Evolutionary conservation across 2,329 filamentous ascomycete species (phyloP), one percentile per base, ranked within the genome.

Genomic region (Calonectria henricotiae): DNA sequence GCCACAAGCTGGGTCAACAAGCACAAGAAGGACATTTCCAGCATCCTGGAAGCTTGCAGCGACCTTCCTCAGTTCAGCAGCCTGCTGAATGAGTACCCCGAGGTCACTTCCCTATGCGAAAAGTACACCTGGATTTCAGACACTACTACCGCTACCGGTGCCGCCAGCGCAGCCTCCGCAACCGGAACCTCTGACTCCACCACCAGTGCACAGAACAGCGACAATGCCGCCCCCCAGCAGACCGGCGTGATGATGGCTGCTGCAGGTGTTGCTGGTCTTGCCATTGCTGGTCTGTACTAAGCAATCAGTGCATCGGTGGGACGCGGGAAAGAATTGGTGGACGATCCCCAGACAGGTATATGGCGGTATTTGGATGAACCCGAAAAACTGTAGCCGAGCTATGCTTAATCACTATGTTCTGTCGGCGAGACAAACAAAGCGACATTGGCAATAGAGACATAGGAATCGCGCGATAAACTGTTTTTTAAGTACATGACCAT

Each of bases 11-110:
- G 51, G 51, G 51, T 32, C 20, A 27, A n/a, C 32, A 32, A 13
- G 51, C 51, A 58, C 51, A 25, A 58, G 20, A n/a, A 27, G 6
- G 51, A 58, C 5, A 39, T 58, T 23, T 58, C 51, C 4, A 58
- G 51, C 51, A n/a, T 58, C 12, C 20, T 58, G 12, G 15, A 11
- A 0, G 51, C 51, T 12, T 58, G 51, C 32, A 58, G 51, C 35
- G 51, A 58, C 7, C 13, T 58, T 58, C 51, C 51, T n/a, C 51
- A 58, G 51, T 58, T 58, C 35, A 58, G 35, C 51, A 58, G 51
- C 20, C 32, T 23, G 9, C 5, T 58, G 12, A n/a, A 20, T 6
- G 35, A 58, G 20, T 58, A 58, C 51, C 35, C 51, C 13, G n/a
- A 25, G 1, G 8, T 37, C 13, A 58, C 51, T 5, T 39, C 51